Evolutionary conservation across 352 stramenopile genomes (phyloP).

Genomic region (Pythium biforme): DNA sequence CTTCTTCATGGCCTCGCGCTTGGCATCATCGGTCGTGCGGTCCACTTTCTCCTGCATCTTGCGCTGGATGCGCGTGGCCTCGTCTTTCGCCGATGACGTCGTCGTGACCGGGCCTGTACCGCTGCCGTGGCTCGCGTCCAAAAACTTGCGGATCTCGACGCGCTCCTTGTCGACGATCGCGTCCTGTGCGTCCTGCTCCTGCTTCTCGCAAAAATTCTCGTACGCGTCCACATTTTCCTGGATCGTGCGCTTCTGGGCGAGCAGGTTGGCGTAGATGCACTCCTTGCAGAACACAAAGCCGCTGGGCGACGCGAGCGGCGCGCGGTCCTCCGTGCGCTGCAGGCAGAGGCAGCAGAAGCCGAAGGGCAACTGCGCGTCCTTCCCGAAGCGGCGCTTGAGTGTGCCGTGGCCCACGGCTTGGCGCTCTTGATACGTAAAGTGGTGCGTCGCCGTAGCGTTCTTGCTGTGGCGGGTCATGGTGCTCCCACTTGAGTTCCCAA

Average conservation of each 20-base stretch:
- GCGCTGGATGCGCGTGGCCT: slow-evolving; percentile 24
- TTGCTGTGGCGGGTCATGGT: slow-evolving; percentile 85
- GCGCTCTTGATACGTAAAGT: slow-evolving; percentile 88
- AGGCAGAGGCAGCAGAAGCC: slow-evolving; percentile 80
- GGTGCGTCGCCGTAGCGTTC: slow-evolving; percentile 82
- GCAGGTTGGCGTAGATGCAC: slow-evolving; percentile 86
- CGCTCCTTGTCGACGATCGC: slow-evolving; percentile 48
- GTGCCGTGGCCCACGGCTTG: slow-evolving; percentile 75
- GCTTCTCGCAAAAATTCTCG: slow-evolving; percentile 55
- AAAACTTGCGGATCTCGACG: slow-evolving; percentile 45
- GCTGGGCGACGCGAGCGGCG: slow-evolving; percentile 62
- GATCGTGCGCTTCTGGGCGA: slow-evolving; percentile 81
- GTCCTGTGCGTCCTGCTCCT: slow-evolving; percentile 52
- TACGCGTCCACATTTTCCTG: slow-evolving; percentile 66
- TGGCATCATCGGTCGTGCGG: slow-evolving; percentile 62
- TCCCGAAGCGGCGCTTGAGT: slow-evolving; percentile 78
- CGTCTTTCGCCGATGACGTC: slow-evolving; percentile 15
- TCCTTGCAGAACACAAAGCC: slow-evolving; percentile 87
- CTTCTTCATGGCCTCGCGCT: slow-evolving; percentile 73
- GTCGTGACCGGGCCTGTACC: too few relatives aligned
- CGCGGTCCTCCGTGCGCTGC: slow-evolving; percentile 49
- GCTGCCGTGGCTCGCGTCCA: slow-evolving; percentile 36
- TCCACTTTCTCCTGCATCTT: slow-evolving; percentile 81
- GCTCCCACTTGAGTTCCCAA: too few relatives aligned
- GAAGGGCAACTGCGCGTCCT: slow-evolving; percentile 78